These are phyloP conservation scores for Phoma sp. DNA, from an alignment of 2,329 filamentous ascomycete genomes.

Conservation along the genomic window DNA sequence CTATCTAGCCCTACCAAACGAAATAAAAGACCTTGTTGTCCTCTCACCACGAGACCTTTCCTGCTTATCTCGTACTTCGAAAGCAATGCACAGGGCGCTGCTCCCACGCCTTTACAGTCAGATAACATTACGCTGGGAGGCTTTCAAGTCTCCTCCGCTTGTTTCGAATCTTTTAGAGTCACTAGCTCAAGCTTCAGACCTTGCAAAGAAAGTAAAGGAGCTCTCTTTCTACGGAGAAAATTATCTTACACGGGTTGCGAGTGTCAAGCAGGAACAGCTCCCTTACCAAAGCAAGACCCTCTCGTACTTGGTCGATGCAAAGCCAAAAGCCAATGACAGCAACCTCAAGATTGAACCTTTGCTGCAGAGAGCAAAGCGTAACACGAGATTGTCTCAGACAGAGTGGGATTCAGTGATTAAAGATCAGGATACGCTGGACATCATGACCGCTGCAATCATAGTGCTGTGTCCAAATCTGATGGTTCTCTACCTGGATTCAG, in stretches of 20 bases:
- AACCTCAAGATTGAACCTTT: not conserved
- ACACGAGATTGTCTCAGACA: not conserved
- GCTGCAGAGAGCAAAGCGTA: not conserved
- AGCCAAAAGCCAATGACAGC: not conserved
- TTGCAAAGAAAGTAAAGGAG: conserved; percentile 8
- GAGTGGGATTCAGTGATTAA: not conserved
- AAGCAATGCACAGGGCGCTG: conserved; percentile 1
- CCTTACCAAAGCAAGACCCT: not conserved
- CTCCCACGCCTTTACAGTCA: conserved; percentile 6
- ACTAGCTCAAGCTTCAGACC: not conserved
- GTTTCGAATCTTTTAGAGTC: not conserved
- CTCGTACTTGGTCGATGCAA: not conserved
- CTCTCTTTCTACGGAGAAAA: not conserved
- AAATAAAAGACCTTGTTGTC: not conserved
- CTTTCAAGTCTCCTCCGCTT: conserved; percentile 1
- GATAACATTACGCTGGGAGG: conserved; percentile 3
- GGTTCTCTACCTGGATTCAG: conserved; percentile 1
- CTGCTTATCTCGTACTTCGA: conserved; percentile 7
- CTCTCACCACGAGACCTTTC: conserved; percentile 6
- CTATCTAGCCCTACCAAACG: conserved; percentile 7
- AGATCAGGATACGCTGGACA: not conserved
- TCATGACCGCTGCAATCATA: conserved; percentile 1
- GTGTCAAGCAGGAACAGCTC: not conserved
- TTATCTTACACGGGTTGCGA: not conserved
- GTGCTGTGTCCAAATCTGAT: conserved; percentile 3